A percentile compares a stretch with the other conserved stretches of the same genome.
These are phyloP conservation scores for Colletotrichum lindemuthianum DNA, from an alignment of 2,329 filamentous ascomycete genomes.

Conservation along the genomic window DNA sequence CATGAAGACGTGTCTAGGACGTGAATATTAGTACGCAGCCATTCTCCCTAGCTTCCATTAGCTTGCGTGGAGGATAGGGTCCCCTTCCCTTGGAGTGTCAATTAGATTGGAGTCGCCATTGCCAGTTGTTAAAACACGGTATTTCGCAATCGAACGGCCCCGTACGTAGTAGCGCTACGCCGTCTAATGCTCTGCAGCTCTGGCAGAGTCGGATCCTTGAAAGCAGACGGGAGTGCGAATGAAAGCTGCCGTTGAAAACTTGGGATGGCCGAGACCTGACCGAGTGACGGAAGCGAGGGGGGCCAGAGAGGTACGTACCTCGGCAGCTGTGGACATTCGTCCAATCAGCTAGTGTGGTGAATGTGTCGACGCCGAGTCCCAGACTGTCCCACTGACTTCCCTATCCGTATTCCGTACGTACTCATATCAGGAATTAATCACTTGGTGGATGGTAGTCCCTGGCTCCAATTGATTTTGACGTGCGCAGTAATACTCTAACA, in stretches of 20 bases:
- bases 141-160: constrained; percentile 21
- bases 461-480: constrained; percentile 7
- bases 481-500: constrained; percentile 2
- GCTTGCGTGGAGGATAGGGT: constrained; percentile 23
- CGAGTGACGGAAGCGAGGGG: no score
- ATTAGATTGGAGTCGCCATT: constrained; percentile 32
- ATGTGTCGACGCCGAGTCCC: no score
- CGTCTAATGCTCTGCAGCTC: constrained; percentile 1
- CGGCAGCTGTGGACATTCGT: background rate
- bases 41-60: constrained; percentile 24
- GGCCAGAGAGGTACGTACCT: constrained; percentile 3
- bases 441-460: background rate
- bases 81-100: constrained; percentile 32
- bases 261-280: no score
- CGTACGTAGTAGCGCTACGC: background rate
- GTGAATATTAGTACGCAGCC: constrained; percentile 11
- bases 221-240: no score
- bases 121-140: constrained; percentile 5
- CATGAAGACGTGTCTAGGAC: constrained; percentile 9
- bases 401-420: no score
- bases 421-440: background rate
- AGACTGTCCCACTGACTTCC: no score
- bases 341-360: background rate
- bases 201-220: background rate
- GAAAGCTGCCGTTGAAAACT: no score